Evolutionary conservation across 768 basidiomycete species (phyloP).

Genomic region (Rhizopogon vulgaris): DNA sequence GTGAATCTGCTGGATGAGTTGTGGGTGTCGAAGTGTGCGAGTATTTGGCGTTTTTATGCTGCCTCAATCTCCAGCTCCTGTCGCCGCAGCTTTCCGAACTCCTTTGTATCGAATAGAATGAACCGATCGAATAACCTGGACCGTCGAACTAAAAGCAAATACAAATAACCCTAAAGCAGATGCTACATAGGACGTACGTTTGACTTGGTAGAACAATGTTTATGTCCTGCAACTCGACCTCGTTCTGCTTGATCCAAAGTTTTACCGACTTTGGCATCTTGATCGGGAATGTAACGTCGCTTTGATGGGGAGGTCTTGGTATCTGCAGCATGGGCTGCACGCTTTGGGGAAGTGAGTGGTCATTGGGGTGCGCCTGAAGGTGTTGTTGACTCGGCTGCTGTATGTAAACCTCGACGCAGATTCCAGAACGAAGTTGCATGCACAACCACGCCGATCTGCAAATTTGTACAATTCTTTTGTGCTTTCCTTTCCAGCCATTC

Average conservation of each 20-base stretch:
- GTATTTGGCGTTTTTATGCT: too few relatives aligned
- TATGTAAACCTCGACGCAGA: neutral
- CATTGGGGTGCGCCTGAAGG: conserved; percentile 49
- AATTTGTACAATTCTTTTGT: conserved; percentile 17
- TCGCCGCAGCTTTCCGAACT: too few relatives aligned
- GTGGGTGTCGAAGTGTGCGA: too few relatives aligned
- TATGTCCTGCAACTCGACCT: conserved; percentile 77
- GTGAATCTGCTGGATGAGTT: neutral
- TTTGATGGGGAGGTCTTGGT: conserved; percentile 49
- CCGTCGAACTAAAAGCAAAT: too few relatives aligned
- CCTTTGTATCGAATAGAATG: too few relatives aligned
- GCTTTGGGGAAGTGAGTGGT: conserved; percentile 18
- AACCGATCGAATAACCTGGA: too few relatives aligned
- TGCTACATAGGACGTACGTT: too few relatives aligned
- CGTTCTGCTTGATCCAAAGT: conserved; percentile 63
- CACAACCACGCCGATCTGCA: conserved; percentile 16
- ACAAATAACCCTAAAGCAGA: too few relatives aligned
- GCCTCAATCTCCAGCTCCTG: too few relatives aligned
- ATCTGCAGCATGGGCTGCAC: conserved; percentile 20
- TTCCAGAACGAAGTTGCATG: neutral
- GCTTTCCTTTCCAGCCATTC: conserved; percentile 74
- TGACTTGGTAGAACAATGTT: conserved; percentile 79
- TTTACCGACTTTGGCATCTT: conserved; percentile 84
- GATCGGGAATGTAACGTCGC: conserved; percentile 72
- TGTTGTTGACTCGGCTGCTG: conserved; percentile 46